These are phyloP conservation scores for Piloderma croceum DNA, from an alignment of 768 basidiomycete genomes.

Conservation along the genomic window DNA sequence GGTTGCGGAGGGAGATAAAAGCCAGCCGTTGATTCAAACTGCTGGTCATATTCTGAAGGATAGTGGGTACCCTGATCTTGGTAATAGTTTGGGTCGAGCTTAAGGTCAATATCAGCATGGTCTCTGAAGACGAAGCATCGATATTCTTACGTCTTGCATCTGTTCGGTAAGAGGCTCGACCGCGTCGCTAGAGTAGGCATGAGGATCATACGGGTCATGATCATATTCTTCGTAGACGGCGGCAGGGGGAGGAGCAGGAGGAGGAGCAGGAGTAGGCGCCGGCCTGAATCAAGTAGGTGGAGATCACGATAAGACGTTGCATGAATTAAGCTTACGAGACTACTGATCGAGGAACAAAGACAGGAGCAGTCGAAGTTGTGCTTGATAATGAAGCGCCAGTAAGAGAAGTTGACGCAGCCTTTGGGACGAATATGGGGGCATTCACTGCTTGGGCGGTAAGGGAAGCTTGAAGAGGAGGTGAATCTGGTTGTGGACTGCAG, in stretches of 20 bases:
- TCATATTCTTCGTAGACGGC: conserved; percentile 18
- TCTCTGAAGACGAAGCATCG: too few species aligned
- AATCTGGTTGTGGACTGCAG: conserved; percentile 37
- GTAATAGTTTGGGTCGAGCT: too few species aligned
- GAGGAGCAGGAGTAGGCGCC: background rate
- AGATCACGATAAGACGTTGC: background rate
- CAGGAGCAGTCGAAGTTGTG: conserved; percentile 10
- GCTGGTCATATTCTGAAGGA: background rate
- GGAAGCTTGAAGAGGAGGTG: conserved; percentile 35
- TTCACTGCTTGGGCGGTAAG: conserved; percentile 66
- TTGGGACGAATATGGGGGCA: conserved; percentile 82
- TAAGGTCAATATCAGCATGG: too few species aligned
- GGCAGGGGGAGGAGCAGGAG: conserved; percentile 1
- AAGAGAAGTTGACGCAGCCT: conserved; percentile 33
- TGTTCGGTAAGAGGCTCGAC: background rate
- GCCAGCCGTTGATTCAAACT: conserved; percentile 12
- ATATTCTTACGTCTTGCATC: too few species aligned
- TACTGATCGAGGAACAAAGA: conserved; percentile 12
- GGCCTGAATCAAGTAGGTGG: too few species aligned
- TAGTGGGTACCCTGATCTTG: too few species aligned
- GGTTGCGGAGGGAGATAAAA: conserved; percentile 40
- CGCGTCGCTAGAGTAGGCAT: background rate
- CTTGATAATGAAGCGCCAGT: conserved; percentile 21
- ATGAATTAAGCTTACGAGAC: conserved; percentile 1
- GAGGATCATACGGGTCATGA: conserved; percentile 26